Evolutionary conservation across 1,284 basidiomycete species (phyloP).

Genomic region (Malassezia slooffiae): DNA sequence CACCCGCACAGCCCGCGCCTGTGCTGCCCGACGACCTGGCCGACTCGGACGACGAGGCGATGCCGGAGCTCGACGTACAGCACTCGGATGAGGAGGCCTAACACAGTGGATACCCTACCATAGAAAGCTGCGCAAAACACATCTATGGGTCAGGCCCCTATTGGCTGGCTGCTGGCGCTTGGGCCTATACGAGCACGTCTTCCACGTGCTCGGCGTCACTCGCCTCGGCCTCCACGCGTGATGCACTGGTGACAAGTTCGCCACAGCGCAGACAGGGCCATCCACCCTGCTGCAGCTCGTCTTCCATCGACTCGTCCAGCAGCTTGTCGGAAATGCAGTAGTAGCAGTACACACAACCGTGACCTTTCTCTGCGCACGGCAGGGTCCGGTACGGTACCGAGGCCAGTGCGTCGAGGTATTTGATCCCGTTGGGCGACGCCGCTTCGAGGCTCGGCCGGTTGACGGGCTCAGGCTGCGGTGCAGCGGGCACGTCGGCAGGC

Average conservation of each 20-base stretch:
- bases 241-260: conserved; percentile 5
- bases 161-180: too few relatives aligned
- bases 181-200: too few relatives aligned
- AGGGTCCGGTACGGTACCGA: conserved; percentile 36
- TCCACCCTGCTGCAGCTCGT: conserved; percentile 31
- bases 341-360: conserved; percentile 38
- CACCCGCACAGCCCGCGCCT: too few relatives aligned
- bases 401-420: conserved; percentile 31
- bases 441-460: conserved; percentile 9
- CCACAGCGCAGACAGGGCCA: conserved; percentile 44
- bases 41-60: conserved; percentile 25
- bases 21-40: too few relatives aligned
- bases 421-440: conserved; percentile 28
- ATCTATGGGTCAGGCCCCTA: too few relatives aligned
- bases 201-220: too few relatives aligned
- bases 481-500: conserved; percentile 3
- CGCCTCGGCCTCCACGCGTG: conserved; percentile 1
- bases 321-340: conserved; percentile 37
- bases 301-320: conserved; percentile 35
- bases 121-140: not conserved
- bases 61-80: conserved; percentile 25
- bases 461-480: not conserved
- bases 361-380: conserved; percentile 23
- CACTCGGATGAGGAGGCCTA: conserved; percentile 19
- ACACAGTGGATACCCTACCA: not conserved